These are phyloP conservation scores for Chlamydomonas schloesseri DNA, from an alignment of 139 green algal species.

Conservation along the genomic window DNA sequence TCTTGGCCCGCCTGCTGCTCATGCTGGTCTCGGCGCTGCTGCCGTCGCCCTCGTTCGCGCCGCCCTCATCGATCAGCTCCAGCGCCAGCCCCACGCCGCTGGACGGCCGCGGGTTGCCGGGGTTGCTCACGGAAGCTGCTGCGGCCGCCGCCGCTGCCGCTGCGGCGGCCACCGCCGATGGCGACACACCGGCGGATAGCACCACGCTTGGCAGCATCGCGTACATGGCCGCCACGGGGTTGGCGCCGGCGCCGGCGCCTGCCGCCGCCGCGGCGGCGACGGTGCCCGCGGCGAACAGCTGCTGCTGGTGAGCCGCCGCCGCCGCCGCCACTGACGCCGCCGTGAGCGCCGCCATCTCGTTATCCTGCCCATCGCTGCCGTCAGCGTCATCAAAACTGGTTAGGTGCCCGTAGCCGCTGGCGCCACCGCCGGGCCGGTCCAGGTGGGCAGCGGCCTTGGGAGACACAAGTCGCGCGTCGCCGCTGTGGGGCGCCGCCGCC, in stretches of 20 bases:
- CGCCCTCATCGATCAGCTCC: not conserved
- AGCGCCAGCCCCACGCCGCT: not conserved
- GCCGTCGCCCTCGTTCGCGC: no score
- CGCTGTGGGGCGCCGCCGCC: no score
- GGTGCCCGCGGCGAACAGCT: no score
- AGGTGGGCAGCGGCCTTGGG: not conserved
- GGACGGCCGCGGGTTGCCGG: no score
- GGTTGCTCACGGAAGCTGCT: no score
- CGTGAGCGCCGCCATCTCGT: no score
- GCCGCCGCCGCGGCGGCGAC: no score
- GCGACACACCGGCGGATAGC: not conserved
- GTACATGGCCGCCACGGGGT: not conserved
- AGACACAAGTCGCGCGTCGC: not conserved
- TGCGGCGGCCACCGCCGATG: not conserved
- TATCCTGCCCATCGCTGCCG: no score
- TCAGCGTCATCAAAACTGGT: no score
- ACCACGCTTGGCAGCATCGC: slow-evolving; percentile 20
- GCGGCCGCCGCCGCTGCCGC: not conserved
- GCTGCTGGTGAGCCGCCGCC: not conserved
- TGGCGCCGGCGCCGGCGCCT: not conserved
- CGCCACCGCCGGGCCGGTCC: not conserved
- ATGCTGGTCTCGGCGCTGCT: no score
- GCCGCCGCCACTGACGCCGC: no score
- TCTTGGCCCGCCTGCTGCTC: no score
- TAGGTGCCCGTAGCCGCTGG: not conserved